Percentiles rank a stretch among this genome's conserved stretches.
Conservation (phyloP, 331 rosid species). For the Pyrus hybrid region DNA sequence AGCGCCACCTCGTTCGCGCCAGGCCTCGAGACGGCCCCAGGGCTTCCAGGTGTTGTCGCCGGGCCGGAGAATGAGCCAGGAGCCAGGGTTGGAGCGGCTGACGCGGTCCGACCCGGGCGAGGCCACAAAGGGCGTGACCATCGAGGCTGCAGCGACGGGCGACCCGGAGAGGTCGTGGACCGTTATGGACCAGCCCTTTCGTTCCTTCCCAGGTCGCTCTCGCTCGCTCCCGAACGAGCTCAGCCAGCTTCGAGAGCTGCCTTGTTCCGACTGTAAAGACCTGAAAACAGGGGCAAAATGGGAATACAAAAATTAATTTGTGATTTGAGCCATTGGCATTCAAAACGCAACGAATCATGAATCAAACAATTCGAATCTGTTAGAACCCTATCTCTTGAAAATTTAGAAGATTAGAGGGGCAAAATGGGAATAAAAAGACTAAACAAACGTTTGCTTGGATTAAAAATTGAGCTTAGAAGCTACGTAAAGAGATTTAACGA, state of each 20-base stretch:
- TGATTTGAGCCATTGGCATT: neutral
- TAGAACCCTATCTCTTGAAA: too few relatives aligned
- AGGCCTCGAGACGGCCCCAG: slow-evolving; percentile 92
- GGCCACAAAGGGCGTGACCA: slow-evolving; percentile 93
- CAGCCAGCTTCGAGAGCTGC: slow-evolving; percentile 51
- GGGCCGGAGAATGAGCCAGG: slow-evolving; percentile 89
- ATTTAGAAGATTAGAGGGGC: neutral
- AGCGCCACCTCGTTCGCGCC: slow-evolving; percentile 86
- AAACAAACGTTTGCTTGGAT: neutral
- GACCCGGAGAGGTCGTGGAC: slow-evolving; percentile 97
- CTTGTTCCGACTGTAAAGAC: slow-evolving; percentile 40
- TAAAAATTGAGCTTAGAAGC: neutral
- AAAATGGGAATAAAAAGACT: neutral
- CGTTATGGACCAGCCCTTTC: slow-evolving; percentile 94
- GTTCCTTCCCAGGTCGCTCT: slow-evolving; percentile 72
- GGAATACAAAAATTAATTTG: neutral
- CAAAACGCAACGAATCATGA: neutral
- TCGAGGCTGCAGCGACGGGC: slow-evolving; percentile 84
- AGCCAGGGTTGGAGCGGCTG: slow-evolving; percentile 88
- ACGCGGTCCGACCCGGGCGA: slow-evolving; percentile 90
- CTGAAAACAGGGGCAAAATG: slow-evolving; percentile 20
- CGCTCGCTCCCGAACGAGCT: slow-evolving; percentile 89
- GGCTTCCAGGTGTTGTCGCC: slow-evolving; percentile 89
- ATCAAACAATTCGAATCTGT: neutral
- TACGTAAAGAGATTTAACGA: neutral